These are phyloP conservation scores for Bipolaris sorokiniana DNA, from an alignment of 2,329 filamentous ascomycete genomes.

Conservation along the genomic window DNA sequence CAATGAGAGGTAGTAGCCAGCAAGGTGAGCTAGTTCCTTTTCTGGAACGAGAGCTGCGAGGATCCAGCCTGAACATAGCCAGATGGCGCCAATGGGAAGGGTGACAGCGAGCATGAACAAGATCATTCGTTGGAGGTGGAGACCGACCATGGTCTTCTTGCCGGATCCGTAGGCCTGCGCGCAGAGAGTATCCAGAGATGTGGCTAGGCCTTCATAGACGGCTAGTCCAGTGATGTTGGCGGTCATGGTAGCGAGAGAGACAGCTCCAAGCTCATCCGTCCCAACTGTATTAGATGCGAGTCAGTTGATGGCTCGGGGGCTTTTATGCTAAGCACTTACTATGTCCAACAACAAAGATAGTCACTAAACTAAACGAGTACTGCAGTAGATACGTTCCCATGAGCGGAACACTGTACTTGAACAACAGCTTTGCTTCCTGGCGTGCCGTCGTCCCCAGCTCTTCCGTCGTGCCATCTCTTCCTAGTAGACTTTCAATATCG, in stretches of 20 bases:
- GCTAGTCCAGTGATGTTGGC: conserved; percentile 62
- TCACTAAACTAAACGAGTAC: conserved; percentile 60
- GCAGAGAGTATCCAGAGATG: conserved; percentile 59
- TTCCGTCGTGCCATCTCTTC: conserved; percentile 27
- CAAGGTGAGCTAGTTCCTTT: conserved; percentile 55
- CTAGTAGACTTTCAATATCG: conserved; percentile 38
- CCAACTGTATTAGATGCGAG: conserved; percentile 40
- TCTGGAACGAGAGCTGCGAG: conserved; percentile 57
- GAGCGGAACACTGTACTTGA: conserved; percentile 57
- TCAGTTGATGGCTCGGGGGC: neutral
- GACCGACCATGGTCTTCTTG: conserved; percentile 55
- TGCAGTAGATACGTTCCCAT: conserved; percentile 62
- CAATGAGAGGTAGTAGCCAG: conserved; percentile 57
- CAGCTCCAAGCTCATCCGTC: conserved; percentile 60
- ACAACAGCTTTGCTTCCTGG: conserved; percentile 43
- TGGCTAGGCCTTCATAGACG: conserved; percentile 60
- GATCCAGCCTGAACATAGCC: conserved; percentile 58
- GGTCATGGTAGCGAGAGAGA: conserved; percentile 60
- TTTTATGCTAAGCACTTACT: conserved; percentile 17
- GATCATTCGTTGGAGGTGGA: conserved; percentile 62
- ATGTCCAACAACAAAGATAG: conserved; percentile 60
- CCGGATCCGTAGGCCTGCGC: conserved; percentile 61
- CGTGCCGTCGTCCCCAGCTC: conserved; percentile 32
- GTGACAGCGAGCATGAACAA: conserved; percentile 56
- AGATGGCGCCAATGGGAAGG: conserved; percentile 58